These are phyloP conservation scores for Exophiala oligosperma DNA, from an alignment of 2,329 filamentous ascomycete species.

Conservation along the genomic window DNA sequence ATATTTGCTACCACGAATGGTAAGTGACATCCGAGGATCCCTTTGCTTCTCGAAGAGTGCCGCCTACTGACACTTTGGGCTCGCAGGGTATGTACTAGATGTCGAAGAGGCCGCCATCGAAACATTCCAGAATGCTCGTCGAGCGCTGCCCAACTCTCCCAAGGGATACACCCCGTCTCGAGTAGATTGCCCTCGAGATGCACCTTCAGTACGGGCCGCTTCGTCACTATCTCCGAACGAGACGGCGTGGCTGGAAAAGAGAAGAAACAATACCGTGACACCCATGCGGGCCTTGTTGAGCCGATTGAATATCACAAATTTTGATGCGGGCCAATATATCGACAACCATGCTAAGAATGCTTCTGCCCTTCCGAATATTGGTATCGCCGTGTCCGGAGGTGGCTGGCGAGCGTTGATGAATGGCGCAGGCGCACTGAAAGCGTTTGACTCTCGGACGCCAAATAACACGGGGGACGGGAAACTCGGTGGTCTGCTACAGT, in stretches of 20 bases:
- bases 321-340: slow-evolving; percentile 75
- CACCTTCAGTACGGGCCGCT: slow-evolving; percentile 68
- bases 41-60: too few species aligned
- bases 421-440: slow-evolving; percentile 75
- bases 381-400: slow-evolving; percentile 76
- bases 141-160: slow-evolving; percentile 56
- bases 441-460: slow-evolving; percentile 72
- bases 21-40: neutral
- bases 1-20: slow-evolving; percentile 7
- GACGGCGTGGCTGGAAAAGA: slow-evolving; percentile 68
- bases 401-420: slow-evolving; percentile 86
- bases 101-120: slow-evolving; percentile 15
- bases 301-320: slow-evolving; percentile 71
- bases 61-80: neutral
- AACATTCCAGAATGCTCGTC: slow-evolving; percentile 20
- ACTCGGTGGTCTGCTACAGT: slow-evolving; percentile 77
- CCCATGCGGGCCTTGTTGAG: slow-evolving; percentile 74
- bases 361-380: slow-evolving; percentile 66
- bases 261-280: slow-evolving; percentile 70
- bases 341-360: slow-evolving; percentile 57
- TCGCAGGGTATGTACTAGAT: slow-evolving; percentile 13
- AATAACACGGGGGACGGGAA: slow-evolving; percentile 64
- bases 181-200: slow-evolving; percentile 68
- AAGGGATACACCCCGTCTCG: slow-evolving; percentile 70
- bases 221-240: slow-evolving; percentile 66